A percentile compares a stretch with the other conserved stretches of the same genome.
Evolutionary conservation across 805 yeast genomes (phyloP).

Genomic region (Pichia pseudocactophila): DNA sequence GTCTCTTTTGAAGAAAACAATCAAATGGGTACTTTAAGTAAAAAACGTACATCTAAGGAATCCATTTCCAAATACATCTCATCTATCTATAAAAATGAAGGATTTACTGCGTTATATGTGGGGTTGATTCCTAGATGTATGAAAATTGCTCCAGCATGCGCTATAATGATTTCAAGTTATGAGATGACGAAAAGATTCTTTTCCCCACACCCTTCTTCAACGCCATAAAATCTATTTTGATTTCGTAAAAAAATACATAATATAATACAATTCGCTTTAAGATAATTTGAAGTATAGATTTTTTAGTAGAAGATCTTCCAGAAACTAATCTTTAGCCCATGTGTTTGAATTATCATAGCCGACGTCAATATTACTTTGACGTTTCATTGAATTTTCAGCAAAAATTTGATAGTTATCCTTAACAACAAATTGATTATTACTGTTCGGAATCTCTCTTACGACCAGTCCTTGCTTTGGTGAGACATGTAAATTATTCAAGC

Average conservation of each 20-base stretch:
- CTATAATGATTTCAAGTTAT: conserved; percentile 94
- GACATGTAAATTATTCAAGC: background rate
- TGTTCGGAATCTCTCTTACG: conserved; percentile 3
- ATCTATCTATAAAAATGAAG: conserved; percentile 63
- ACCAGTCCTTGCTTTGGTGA: background rate
- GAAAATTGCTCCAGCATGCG: conserved; percentile 95
- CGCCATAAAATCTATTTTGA: conserved; percentile 7
- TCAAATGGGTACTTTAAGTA: conserved; percentile 10
- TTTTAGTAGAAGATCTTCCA: background rate
- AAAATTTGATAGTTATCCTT: conserved; percentile 2
- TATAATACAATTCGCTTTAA: background rate
- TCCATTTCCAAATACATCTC: conserved; percentile 63
- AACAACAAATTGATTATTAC: conserved; percentile 1
- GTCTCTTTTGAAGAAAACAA: conserved; percentile 34
- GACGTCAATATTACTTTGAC: background rate
- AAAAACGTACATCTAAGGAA: conserved; percentile 22
- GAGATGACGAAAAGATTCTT: conserved; percentile 73
- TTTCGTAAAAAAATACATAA: background rate
- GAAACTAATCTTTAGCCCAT: background rate
- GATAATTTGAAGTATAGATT: background rate
- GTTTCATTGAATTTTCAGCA: background rate
- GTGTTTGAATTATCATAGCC: background rate
- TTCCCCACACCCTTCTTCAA: conserved; percentile 2
- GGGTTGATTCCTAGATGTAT: conserved; percentile 81
- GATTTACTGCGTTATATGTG: conserved; percentile 72